Percentiles rank a stretch among this genome's conserved stretches.
These are phyloP conservation scores for Colletotrichum gigasporum DNA, from an alignment of 2,329 filamentous ascomycete species.

Conservation along the genomic window DNA sequence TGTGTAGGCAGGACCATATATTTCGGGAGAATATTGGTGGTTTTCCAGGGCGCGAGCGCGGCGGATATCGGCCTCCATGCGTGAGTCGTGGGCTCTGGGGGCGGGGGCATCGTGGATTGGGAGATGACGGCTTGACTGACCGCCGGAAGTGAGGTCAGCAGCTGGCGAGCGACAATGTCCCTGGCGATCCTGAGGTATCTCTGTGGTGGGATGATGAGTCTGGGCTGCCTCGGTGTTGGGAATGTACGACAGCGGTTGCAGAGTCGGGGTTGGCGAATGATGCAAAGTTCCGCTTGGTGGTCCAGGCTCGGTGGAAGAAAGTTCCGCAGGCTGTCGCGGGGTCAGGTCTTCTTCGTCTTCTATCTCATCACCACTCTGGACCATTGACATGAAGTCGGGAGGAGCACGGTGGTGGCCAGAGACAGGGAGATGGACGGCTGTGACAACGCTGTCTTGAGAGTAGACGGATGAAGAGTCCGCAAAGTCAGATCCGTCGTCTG, in stretches of 20 bases:
- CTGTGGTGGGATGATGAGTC: not conserved
- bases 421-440: constrained; percentile 23
- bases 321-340: not conserved
- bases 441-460: constrained; percentile 34
- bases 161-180: not conserved
- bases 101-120: not conserved
- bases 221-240: not conserved
- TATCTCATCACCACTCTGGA: not conserved
- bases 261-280: not conserved
- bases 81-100: not conserved
- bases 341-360: not conserved
- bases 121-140: not conserved
- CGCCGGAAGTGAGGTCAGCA: not conserved
- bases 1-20: not conserved
- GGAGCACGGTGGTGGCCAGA: not conserved
- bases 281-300: not conserved
- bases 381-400: constrained; percentile 13
- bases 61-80: constrained; percentile 1
- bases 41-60: not conserved
- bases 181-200: not conserved
- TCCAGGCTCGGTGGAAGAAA: not conserved
- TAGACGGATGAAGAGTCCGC: constrained; percentile 35
- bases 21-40: not conserved
- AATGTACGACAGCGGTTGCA: not conserved
- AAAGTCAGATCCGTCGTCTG: constrained; percentile 11